phyloP scores from a whole-genome alignment of 2,329 filamentous ascomycete species.

The Alternaria triticina region DNA sequence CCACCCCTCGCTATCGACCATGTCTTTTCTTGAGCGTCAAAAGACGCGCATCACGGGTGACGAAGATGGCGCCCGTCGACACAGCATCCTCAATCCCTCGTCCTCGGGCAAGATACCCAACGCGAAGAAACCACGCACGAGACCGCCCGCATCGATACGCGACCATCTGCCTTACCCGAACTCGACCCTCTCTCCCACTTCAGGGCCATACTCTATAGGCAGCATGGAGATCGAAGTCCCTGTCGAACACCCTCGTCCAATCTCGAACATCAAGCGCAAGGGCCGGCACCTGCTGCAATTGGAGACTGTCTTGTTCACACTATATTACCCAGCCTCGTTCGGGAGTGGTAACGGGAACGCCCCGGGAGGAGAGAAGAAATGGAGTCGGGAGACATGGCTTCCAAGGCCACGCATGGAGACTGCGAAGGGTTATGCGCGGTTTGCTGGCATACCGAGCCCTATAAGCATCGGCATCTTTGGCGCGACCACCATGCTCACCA shows the following conservation, averaged over 20 bases:
- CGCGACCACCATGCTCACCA: conserved; percentile 67
- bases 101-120: conserved; percentile 46
- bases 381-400: conserved; percentile 67
- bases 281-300: conserved; percentile 58
- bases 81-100: conserved; percentile 19
- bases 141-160: conserved; percentile 55
- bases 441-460: conserved; percentile 58
- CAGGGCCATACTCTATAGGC: conserved; percentile 58
- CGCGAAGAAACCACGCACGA: conserved; percentile 56
- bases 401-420: conserved; percentile 63
- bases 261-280: conserved; percentile 59
- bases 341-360: conserved; percentile 48
- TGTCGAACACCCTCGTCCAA: conserved; percentile 53
- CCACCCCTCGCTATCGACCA: conserved; percentile 8
- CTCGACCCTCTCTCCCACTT: conserved; percentile 56
- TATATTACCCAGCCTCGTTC: conserved; percentile 69
- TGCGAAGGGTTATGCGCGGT: conserved; percentile 68
- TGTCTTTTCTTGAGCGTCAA: conserved; percentile 37
- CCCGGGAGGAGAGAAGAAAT: conserved; percentile 51
- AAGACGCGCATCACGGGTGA: conserved; percentile 38
- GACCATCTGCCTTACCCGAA: conserved; percentile 56
- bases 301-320: conserved; percentile 67
- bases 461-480: conserved; percentile 61
- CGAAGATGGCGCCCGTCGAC: conserved; percentile 24
- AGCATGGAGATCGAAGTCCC: conserved; percentile 64